Base-by-base conservation (phyloP, 2,329 filamentous ascomycete species). In the Basipetospora chlamydospora region DNA sequence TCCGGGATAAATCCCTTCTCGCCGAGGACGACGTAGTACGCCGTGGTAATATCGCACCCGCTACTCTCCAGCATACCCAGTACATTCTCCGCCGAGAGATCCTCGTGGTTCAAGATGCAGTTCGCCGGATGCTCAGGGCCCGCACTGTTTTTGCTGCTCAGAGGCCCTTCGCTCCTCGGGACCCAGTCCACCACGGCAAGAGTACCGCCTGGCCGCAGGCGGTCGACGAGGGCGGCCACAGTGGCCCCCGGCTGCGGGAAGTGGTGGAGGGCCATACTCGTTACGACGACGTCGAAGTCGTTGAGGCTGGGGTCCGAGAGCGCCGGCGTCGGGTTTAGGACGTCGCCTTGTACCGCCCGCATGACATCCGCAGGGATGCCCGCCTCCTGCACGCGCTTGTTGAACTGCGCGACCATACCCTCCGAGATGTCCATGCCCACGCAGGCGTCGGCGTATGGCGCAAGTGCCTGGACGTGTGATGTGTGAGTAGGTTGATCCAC, bases 131-230 rank as follows among this genome's bases (percentile, higher is more conserved):
- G n/a, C 20, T 28, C 37, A 23, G 18, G 32, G n/a, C n/a, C n/a
- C n/a, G n/a, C n/a, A n/a, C 26, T 39, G 33, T 10, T 68, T 16
- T 68, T 70, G 13, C 63, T 76, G 43, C 32, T 25, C 22, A n/a
- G n/a, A n/a, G n/a, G n/a, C 22, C 22, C 11, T 23, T 23, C 22
- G 22, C 22, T 23, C 75, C 74, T 49, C 54, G 12, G 58, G 66
- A 1, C 44, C 49, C 52, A 54, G 39, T 59, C 56, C 2, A 58
- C 38, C 4, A 58, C 46, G 20, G 58, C 41, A 8, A 59, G 31
- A 0, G 50, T 42, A 4, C 56, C 56, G 1, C 51, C 54, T 1
- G 46, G 44, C 8, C 39, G 39, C 3, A 59, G 41, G 4, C 53
- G 40, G 15, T 47, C 45, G 1, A 49, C 42, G 2, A 59, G 49